Evolutionary conservation across 2,329 filamentous ascomycete genomes (phyloP), one percentile per base, ranked within the genome.

Genomic region (Arthrobotrys musiformis): DNA sequence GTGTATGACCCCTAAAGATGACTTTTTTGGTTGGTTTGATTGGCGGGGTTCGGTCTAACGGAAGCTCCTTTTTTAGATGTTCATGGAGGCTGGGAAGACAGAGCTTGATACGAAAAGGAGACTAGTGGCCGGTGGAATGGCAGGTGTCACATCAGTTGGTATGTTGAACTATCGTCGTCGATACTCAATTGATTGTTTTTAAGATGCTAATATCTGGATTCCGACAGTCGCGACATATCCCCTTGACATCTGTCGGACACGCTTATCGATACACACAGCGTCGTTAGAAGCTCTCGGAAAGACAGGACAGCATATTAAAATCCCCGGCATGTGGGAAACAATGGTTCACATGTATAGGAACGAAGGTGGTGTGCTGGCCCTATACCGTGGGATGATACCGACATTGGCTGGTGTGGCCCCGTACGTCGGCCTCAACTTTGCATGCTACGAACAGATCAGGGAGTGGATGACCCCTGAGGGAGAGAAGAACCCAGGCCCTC

Each of bases 371-470:
- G 81, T 95, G 60, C 82, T 86, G 66, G 94, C 94, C 2, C 86
- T 99, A n/a, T 99, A 99, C 83, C 90, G 95, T 78, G 95, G 95
- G 68, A 97, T 99, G 79, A 84, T 97, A 62, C 95, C 95, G 1
- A 99, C 95, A 0, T 90, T 99, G 37, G 93, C 94, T 44, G 95
- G 95, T 60, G 95, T 99, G 35, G 95, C 95, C 44, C 95, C 95
- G 80, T 80, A 93, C 91, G 92, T 99, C 78, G 95, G 95, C 42
- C 86, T 99, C 67, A 99, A 99, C 84, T 99, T 99, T 84, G 98
- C 98, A 93, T 93, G 93, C 4, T 99, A 99, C 84, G 95, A 99
- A 84, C 91, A 91, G 58, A 91, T 94, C 73, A 90, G 95, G 77
- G 90, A 90, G 81, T 90, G 91, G 80, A 87, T 99, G 80, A 99